Evolutionary conservation across 1,284 basidiomycete species (phyloP).

Genomic region (Ceratobasidium papillatum): DNA sequence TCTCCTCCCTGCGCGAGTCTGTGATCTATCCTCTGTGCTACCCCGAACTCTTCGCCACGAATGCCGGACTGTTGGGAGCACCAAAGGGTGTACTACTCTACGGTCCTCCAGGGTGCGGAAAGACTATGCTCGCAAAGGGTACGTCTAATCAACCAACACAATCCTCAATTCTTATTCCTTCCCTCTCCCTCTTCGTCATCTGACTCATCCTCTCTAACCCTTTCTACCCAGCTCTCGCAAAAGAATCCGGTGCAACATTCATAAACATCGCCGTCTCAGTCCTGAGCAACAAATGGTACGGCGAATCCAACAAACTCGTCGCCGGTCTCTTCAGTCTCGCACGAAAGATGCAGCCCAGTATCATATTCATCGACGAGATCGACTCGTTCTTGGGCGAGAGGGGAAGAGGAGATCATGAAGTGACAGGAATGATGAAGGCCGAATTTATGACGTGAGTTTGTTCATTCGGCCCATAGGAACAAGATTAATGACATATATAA

Average conservation of each 20-base stretch:
- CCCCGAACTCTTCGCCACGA: slow-evolving; percentile 84
- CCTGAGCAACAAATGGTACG: slow-evolving; percentile 94
- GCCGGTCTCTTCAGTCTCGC: slow-evolving; percentile 84
- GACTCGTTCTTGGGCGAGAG: slow-evolving; percentile 92
- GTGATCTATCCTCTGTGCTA: slow-evolving; percentile 96
- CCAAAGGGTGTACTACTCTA: slow-evolving; percentile 86
- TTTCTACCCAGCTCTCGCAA: slow-evolving; percentile 72
- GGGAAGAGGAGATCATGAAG: slow-evolving; percentile 88
- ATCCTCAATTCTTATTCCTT: not conserved
- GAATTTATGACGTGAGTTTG: slow-evolving; percentile 94
- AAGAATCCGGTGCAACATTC: slow-evolving; percentile 97
- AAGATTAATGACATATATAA: slow-evolving; percentile 33
- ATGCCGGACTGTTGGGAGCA: slow-evolving; percentile 62
- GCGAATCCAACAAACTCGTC: slow-evolving; percentile 98
- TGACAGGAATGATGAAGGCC: slow-evolving; percentile 99
- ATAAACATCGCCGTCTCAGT: slow-evolving; percentile 87
- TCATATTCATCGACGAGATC: slow-evolving; percentile 86
- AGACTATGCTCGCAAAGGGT: slow-evolving; percentile 90
- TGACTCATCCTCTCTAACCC: not conserved
- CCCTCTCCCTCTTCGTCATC: not conserved
- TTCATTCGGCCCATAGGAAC: slow-evolving; percentile 13
- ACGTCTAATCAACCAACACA: not conserved
- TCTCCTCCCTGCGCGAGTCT: slow-evolving; percentile 90
- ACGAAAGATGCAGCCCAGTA: slow-evolving; percentile 75
- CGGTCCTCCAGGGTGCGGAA: slow-evolving; percentile 92